Base-by-base conservation (phyloP, 768 basidiomycete species). In the Termitomyces titanicus region DNA sequence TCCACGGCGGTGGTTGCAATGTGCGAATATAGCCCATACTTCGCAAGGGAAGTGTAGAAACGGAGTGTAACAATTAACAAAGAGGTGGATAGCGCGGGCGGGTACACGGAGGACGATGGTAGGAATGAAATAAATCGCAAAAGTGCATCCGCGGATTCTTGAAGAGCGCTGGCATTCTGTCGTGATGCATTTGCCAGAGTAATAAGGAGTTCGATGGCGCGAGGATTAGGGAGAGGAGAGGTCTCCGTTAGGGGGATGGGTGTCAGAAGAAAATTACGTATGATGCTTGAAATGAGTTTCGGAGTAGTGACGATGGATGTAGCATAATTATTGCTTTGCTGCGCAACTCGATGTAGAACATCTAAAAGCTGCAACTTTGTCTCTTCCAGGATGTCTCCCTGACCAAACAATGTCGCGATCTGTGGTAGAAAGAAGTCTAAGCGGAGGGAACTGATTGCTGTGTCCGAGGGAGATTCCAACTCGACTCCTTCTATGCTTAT, bases 21-120 rank as follows among this genome's bases (percentile, higher is more conserved):
- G 53, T 85, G 80, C 0, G 90, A 70, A 60, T 86, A 87, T 1
- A 96, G 66, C 0, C 95, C 95, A 60, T 96, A 98, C 2, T 79
- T 74, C 0, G 84, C 92, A 9, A 97, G 76, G 2, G 72, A 64
- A 0, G 75, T 64, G 69, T 91, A 94, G 13, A 94, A 72, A 5
- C 70, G 72, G 22, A 98, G 71, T 0, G 86, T 88, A 29, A 70
- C 71, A 1, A 70, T 69, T 15, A 88, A 74, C 17, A 93, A 78
- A 2, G 68, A 64, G 1, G 69, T 75, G 0, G 82, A 72, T 42
- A 80, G 78, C 0, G 76, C 67, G 3, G 74, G 75, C 5, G 74
- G 66, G 50, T 70, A 75, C 20, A 72, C 66, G 2, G 75, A 75
- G 3, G 71, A 61, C 13, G 72, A 59, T 4, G 85, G 89, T 24